phyloP scores from a whole-genome alignment of 495 filamentous ascomycete species.

The Penicillium verhagenii region DNA sequence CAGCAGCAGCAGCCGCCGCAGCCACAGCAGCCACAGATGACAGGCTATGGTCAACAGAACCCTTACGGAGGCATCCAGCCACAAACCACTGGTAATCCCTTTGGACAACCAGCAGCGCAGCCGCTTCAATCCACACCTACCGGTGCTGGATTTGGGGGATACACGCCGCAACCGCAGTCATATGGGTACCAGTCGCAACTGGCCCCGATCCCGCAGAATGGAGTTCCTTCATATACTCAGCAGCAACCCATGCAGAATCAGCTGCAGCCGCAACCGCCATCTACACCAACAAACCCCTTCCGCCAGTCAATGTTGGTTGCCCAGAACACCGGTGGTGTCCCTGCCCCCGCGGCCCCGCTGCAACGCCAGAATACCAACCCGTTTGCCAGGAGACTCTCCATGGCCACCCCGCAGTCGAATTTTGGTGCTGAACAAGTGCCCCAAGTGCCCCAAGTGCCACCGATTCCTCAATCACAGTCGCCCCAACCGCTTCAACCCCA shows the following conservation, averaged over 20 bases:
- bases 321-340: slow-evolving; percentile 43
- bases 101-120: slow-evolving; percentile 22
- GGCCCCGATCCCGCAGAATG: slow-evolving; percentile 64
- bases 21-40: slow-evolving; percentile 42
- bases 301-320: slow-evolving; percentile 77
- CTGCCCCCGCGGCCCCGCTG: slow-evolving; percentile 37
- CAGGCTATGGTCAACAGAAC: slow-evolving; percentile 15
- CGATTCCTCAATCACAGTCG: slow-evolving; percentile 37
- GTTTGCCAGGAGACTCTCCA: slow-evolving; percentile 63
- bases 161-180: slow-evolving; percentile 64
- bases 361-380: slow-evolving; percentile 79
- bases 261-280: slow-evolving; percentile 43
- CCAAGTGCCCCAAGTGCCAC: slow-evolving; percentile 41
- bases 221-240: slow-evolving; percentile 51
- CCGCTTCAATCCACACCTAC: slow-evolving; percentile 64
- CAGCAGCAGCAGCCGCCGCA: slow-evolving; percentile 40
- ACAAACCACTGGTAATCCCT: slow-evolving; percentile 31
- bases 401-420: slow-evolving; percentile 36
- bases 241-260: slow-evolving; percentile 34
- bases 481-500: slow-evolving; percentile 38
- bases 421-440: slow-evolving; percentile 24
- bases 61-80: slow-evolving; percentile 47
- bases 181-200: slow-evolving; percentile 50
- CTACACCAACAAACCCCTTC: slow-evolving; percentile 82
- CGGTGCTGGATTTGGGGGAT: slow-evolving; percentile 85